A percentile compares a stretch with the other conserved stretches of the same genome.
Evolutionary conservation across 306 rosid genomes (phyloP).

Genomic region (Canavalia gladiata): DNA sequence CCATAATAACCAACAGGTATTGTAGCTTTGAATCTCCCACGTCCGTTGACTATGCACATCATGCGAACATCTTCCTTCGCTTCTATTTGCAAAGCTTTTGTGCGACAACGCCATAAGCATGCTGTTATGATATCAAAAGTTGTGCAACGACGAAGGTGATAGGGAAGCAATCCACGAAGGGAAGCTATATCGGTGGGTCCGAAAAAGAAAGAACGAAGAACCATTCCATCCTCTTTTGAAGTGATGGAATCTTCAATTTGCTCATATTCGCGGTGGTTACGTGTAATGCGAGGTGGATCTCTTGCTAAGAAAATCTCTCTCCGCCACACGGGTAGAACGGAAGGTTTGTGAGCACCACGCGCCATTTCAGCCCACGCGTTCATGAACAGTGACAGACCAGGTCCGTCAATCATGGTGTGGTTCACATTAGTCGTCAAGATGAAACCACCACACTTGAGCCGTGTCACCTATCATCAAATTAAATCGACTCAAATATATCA

Average conservation of each 20-base stretch:
- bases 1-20: conserved; percentile 47
- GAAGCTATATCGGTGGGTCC: conserved; percentile 20
- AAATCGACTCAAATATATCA: too few species aligned
- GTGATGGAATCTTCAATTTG: neutral
- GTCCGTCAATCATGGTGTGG: conserved; percentile 21
- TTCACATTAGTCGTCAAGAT: neutral
- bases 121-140: conserved; percentile 39
- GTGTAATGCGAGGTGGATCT: conserved; percentile 40
- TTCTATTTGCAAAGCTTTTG: conserved; percentile 32
- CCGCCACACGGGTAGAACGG: conserved; percentile 40
- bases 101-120: conserved; percentile 37
- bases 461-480: conserved; percentile 26
- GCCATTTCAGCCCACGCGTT: conserved; percentile 37
- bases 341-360: conserved; percentile 23
- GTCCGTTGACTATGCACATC: conserved; percentile 3
- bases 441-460: conserved; percentile 42
- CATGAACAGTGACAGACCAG: conserved; percentile 30
- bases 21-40: neutral
- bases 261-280: conserved; percentile 44
- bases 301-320: conserved; percentile 43
- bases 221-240: neutral
- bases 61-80: conserved; percentile 24
- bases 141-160: neutral
- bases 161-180: conserved; percentile 15
- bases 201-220: conserved; percentile 22